Conservation (phyloP, 2,329 filamentous ascomycete genomes). For the Pseudocercospora vitis region DNA sequence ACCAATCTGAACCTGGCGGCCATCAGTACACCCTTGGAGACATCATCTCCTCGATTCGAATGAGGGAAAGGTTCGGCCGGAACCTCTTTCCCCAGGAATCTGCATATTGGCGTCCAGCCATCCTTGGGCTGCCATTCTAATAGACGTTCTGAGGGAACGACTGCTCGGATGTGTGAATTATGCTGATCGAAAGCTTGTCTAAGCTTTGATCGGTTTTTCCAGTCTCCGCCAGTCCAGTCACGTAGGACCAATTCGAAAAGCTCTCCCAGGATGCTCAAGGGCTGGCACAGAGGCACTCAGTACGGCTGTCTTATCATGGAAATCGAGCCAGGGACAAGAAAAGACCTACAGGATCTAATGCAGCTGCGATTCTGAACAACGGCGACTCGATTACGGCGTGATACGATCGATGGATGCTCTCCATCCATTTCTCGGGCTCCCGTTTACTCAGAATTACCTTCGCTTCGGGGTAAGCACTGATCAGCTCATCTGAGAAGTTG, state of each 20-base stretch:
- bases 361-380: constrained; percentile 10
- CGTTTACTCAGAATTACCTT: constrained; percentile 61
- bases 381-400: constrained; percentile 11
- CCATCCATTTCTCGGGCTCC: constrained; percentile 41
- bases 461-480: constrained; percentile 62
- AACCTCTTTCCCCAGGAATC: constrained; percentile 31
- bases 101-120: constrained; percentile 35
- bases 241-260: constrained; percentile 13
- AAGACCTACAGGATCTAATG: constrained; percentile 3
- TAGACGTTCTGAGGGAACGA: constrained; percentile 27
- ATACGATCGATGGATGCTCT: constrained; percentile 10
- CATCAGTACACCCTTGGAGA: constrained; percentile 7
- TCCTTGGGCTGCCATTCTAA: constrained; percentile 29
- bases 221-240: constrained; percentile 14
- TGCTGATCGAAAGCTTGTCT: constrained; percentile 15
- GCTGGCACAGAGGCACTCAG: no score
- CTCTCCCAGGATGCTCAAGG: constrained; percentile 9
- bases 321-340: background rate
- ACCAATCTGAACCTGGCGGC: background rate
- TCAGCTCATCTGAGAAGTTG: constrained; percentile 35
- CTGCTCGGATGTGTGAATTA: constrained; percentile 11
- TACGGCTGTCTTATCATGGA: background rate
- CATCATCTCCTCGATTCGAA: constrained; percentile 11
- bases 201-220: constrained; percentile 9
- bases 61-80: constrained; percentile 30